phyloP scores from a whole-genome alignment of 768 basidiomycete species.

The Cyathus striatus region DNA sequence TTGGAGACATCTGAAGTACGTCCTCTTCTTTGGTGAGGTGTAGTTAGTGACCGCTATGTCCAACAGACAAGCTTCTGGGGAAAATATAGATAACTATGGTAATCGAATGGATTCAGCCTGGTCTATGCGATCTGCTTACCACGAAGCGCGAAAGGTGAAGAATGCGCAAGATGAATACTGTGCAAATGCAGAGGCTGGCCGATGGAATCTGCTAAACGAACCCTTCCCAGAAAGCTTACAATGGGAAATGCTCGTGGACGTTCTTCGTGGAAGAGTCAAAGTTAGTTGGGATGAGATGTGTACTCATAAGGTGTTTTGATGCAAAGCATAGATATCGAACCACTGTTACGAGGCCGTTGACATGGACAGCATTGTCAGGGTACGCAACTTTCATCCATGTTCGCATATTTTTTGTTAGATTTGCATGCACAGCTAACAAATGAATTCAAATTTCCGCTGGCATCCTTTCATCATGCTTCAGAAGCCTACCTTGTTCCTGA shows the following conservation, averaged over 20 bases:
- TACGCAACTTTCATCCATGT: conserved; percentile 23
- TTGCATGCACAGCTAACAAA: conserved; percentile 53
- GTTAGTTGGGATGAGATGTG: too few species aligned
- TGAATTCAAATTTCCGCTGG: conserved; percentile 78
- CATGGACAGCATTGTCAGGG: conserved; percentile 65
- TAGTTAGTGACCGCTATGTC: too few species aligned
- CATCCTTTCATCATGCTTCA: conserved; percentile 75
- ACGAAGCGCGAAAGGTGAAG: conserved; percentile 63
- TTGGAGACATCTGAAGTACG: conserved; percentile 78
- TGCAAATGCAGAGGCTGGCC: conserved; percentile 34
- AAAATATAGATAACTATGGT: too few species aligned
- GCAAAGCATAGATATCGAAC: too few species aligned
- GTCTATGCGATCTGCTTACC: conserved; percentile 67
- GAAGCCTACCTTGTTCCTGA: conserved; percentile 83
- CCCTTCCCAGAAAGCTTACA: conserved; percentile 71
- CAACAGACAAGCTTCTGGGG: too few species aligned
- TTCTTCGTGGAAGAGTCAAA: conserved; percentile 74
- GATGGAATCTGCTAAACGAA: conserved; percentile 46
- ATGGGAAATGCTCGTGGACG: conserved; percentile 78
- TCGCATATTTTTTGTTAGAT: neutral
- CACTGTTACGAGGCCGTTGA: conserved; percentile 65
- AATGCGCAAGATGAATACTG: conserved; percentile 68
- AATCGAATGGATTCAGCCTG: conserved; percentile 62
- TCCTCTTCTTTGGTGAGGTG: too few species aligned
- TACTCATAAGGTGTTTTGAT: too few species aligned